These are phyloP conservation scores for Leccinum pallidistipes DNA, from an alignment of 1,284 basidiomycete species.

Conservation along the genomic window DNA sequence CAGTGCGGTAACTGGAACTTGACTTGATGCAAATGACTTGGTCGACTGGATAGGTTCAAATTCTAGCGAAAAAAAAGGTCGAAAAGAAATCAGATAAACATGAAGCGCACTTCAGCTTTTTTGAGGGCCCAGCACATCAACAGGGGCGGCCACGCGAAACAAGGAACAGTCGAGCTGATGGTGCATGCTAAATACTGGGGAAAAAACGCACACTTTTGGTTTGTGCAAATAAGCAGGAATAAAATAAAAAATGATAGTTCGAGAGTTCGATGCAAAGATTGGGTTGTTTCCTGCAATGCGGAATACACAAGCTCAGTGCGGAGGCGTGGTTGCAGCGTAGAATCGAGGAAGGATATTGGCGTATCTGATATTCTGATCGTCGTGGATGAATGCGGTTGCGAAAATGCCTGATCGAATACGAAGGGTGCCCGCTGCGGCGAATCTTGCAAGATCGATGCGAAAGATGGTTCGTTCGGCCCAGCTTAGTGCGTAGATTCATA, in stretches of 20 bases:
- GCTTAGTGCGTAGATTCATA: conserved; percentile 25
- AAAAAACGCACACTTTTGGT: conserved; percentile 30
- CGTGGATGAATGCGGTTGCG: conserved; percentile 23
- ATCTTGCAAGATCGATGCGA: conserved; percentile 33
- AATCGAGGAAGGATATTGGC: conserved; percentile 28
- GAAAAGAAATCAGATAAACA: conserved; percentile 22
- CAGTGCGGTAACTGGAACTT: conserved; percentile 22
- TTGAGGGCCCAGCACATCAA: conserved; percentile 17
- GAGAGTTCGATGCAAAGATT: conserved; percentile 38
- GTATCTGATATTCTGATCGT: conserved; percentile 19
- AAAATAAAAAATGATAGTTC: conserved; percentile 32
- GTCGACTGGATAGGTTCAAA: conserved; percentile 27
- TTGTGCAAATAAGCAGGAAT: conserved; percentile 36
- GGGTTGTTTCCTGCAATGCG: conserved; percentile 26
- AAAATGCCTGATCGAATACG: conserved; percentile 30
- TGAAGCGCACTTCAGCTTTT: conserved; percentile 32
- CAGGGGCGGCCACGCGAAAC: conserved; percentile 18
- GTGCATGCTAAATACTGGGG: conserved; percentile 26
- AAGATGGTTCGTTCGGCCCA: conserved; percentile 29
- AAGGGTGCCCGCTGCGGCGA: conserved; percentile 13
- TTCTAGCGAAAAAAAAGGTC: conserved; percentile 22
- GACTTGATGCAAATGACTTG: conserved; percentile 26
- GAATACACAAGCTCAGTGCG: conserved; percentile 22
- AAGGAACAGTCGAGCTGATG: conserved; percentile 27
- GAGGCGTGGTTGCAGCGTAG: conserved; percentile 13